These are phyloP conservation scores for Chenopodium quinoa DNA, from an alignment of 148 eudicot species.

Conservation along the genomic window DNA sequence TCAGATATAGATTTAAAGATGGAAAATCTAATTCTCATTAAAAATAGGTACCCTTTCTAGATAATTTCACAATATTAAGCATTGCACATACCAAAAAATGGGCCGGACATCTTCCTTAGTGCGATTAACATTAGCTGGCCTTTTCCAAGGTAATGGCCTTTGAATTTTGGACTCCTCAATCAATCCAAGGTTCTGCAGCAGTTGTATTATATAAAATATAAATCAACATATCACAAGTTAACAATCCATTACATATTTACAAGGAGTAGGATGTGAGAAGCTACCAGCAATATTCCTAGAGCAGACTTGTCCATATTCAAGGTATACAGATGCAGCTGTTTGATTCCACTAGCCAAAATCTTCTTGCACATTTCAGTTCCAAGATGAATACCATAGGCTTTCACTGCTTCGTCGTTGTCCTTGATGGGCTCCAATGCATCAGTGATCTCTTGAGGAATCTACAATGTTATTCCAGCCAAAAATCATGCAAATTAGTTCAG, in stretches of 20 bases:
- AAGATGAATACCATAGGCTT: constrained; percentile 89
- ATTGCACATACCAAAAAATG: constrained; percentile 68
- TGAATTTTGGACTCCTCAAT: constrained; percentile 83
- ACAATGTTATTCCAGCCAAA: constrained; percentile 17
- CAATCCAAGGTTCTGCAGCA: constrained; percentile 86
- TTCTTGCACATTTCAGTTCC: constrained; percentile 99
- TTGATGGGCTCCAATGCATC: constrained; percentile 94
- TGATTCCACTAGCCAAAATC: constrained; percentile 83
- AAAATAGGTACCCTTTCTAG: neutral
- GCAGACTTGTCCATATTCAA: constrained; percentile 99
- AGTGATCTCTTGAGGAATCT: constrained; percentile 81
- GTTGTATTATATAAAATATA: constrained; percentile 1
- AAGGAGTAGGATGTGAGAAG: constrained; percentile 23
- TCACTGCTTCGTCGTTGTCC: constrained; percentile 98
- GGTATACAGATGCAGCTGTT: constrained; percentile 81
- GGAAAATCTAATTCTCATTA: neutral
- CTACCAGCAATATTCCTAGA: constrained; percentile 77
- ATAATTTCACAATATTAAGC: neutral
- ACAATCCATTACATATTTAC: neutral
- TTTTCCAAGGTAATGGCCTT: constrained; percentile 88
- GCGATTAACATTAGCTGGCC: constrained; percentile 74
- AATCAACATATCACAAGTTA: neutral
- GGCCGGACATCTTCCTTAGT: constrained; percentile 94
- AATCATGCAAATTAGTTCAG: constrained; percentile 8
- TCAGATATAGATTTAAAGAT: neutral